These are phyloP conservation scores for Vinca minor DNA, from an alignment of 257 asterid species.

Conservation along the genomic window DNA sequence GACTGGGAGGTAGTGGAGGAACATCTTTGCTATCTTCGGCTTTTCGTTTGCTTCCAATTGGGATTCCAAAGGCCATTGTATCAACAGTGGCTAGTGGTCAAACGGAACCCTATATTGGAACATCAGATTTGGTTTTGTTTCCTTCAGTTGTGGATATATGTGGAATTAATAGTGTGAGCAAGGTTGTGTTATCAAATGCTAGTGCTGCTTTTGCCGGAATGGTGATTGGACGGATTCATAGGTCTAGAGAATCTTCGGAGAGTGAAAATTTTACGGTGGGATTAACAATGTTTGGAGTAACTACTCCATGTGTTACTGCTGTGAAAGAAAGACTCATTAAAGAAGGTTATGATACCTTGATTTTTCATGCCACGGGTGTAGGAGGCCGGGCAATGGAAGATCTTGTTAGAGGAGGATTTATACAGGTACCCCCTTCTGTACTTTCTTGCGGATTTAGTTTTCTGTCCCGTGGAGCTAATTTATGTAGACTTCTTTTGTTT, in stretches of 20 bases:
- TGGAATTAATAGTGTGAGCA: conserved; percentile 81
- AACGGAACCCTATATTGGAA: conserved; percentile 80
- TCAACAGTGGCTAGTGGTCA: conserved; percentile 95
- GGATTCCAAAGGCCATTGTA: conserved; percentile 69
- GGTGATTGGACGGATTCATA: conserved; percentile 47
- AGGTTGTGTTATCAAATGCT: conserved; percentile 63
- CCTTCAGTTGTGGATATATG: conserved; percentile 96
- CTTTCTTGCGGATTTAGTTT: background rate
- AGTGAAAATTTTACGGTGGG: conserved; percentile 64
- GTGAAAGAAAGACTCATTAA: conserved; percentile 68
- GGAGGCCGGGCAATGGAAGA: conserved; percentile 99
- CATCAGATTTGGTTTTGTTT: conserved; percentile 89
- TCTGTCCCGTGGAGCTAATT: background rate
- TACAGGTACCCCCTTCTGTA: conserved; percentile 47
- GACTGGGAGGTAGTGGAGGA: conserved; percentile 98
- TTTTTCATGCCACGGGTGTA: conserved; percentile 95
- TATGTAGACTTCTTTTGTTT: background rate
- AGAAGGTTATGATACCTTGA: conserved; percentile 79
- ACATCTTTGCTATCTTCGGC: conserved; percentile 80
- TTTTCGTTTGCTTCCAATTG: conserved; percentile 77
- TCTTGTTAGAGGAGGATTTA: conserved; percentile 78
- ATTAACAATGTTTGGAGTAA: conserved; percentile 93
- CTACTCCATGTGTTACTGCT: conserved; percentile 76
- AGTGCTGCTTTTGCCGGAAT: conserved; percentile 89
- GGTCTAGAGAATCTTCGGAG: conserved; percentile 22